Evolutionary conservation across 164 flowering plant species (phyloP).

Genomic region (Vitis rotundifolia): DNA sequence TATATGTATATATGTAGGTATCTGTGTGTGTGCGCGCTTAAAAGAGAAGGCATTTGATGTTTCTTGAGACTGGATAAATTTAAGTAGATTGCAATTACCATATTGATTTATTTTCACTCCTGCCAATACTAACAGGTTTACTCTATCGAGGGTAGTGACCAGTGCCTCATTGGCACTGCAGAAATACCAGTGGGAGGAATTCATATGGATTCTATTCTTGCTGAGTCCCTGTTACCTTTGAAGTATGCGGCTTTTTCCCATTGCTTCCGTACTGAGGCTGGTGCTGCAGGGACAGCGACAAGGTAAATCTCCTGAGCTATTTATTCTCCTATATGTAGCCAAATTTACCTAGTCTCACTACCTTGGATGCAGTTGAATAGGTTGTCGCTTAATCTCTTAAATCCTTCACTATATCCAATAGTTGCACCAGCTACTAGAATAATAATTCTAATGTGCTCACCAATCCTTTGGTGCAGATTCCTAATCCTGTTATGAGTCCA

Average conservation of each 20-base stretch:
- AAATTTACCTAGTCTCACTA: too few species aligned
- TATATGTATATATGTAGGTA: too few species aligned
- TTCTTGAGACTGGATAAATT: neutral
- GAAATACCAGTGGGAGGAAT: slow-evolving; percentile 99
- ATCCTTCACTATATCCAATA: too few species aligned
- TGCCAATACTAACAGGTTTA: slow-evolving; percentile 59
- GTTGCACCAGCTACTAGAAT: too few species aligned
- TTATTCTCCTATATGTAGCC: too few species aligned
- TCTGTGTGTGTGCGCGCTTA: too few species aligned
- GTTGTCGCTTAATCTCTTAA: too few species aligned
- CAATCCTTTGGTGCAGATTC: too few species aligned
- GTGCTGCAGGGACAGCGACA: slow-evolving; percentile 89
- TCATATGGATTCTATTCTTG: slow-evolving; percentile 90
- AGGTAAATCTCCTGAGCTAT: slow-evolving; percentile 36
- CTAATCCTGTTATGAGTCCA: too few species aligned
- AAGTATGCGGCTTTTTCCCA: slow-evolving; percentile 90
- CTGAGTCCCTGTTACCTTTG: slow-evolving; percentile 74
- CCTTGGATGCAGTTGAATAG: too few species aligned
- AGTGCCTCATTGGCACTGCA: slow-evolving; percentile 97
- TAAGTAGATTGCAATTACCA: neutral
- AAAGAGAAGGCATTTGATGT: too few species aligned
- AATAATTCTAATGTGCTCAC: too few species aligned
- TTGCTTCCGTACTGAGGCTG: slow-evolving; percentile 95
- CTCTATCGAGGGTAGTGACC: slow-evolving; percentile 84
- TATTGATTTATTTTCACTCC: neutral